Percentiles rank a stretch among this genome's conserved stretches.
Conservation (phyloP, 768 basidiomycete genomes). For the Mycena capillaripes region DNA sequence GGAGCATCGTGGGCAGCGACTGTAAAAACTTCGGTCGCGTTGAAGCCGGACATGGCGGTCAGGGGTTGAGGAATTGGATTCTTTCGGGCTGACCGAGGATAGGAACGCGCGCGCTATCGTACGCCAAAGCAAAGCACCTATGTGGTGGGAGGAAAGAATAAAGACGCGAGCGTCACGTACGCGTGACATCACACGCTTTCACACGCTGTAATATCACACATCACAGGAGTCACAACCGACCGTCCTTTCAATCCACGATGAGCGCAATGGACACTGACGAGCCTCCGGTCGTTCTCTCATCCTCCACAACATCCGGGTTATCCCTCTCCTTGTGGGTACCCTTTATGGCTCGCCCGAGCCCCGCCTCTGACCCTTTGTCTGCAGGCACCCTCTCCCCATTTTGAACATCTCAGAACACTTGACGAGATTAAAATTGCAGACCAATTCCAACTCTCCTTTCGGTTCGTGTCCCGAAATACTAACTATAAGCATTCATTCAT, state of each 20-base stretch:
- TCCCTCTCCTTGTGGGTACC: conserved; percentile 78
- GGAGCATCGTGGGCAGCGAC: conserved; percentile 82
- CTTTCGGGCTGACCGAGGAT: no score
- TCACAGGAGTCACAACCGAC: not conserved
- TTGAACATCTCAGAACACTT: conserved; percentile 97
- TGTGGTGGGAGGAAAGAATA: conserved; percentile 29
- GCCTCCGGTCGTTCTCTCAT: conserved; percentile 78
- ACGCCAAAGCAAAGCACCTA: no score
- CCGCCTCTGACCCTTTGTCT: conserved; percentile 42
- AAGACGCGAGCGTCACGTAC: not conserved
- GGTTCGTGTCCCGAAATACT: conserved; percentile 56
- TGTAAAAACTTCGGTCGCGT: conserved; percentile 84
- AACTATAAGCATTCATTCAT: not conserved
- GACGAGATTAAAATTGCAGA: conserved; percentile 86
- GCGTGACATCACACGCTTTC: not conserved
- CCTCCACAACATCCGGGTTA: conserved; percentile 79
- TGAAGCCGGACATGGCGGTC: conserved; percentile 91
- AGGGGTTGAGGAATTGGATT: no score
- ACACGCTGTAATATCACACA: no score
- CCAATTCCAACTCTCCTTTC: conserved; percentile 70
- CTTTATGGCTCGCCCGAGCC: not conserved
- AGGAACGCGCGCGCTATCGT: no score
- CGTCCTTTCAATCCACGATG: conserved; percentile 44
- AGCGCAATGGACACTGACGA: conserved; percentile 87
- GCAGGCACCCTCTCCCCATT: conserved; percentile 95